phyloP scores from a whole-genome alignment of 2,329 filamentous ascomycete genomes.

The Monascus ruber region DNA sequence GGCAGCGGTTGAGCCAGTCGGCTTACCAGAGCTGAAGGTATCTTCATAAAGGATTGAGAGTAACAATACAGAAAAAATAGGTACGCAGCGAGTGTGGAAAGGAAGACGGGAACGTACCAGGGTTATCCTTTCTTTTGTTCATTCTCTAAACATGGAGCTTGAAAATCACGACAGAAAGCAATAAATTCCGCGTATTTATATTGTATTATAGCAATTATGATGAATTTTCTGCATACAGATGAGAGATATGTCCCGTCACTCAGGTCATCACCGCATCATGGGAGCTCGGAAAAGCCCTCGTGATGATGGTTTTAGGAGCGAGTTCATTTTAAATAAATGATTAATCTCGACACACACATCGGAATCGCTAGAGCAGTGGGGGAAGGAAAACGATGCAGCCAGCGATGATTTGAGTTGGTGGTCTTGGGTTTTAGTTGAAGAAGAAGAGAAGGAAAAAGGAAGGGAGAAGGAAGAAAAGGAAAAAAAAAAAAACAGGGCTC shows the following conservation, averaged over 20 bases:
- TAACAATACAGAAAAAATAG: slow-evolving; percentile 1
- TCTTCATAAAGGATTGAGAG: slow-evolving; percentile 21
- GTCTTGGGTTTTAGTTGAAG: slow-evolving; percentile 44
- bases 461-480: slow-evolving; percentile 10
- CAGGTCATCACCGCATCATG: slow-evolving; percentile 39
- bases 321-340: slow-evolving; percentile 25
- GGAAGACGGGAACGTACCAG: slow-evolving; percentile 3
- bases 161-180: too few species aligned
- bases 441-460: slow-evolving; percentile 16
- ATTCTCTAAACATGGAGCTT: too few species aligned
- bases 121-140: too few species aligned
- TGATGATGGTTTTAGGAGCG: slow-evolving; percentile 76
- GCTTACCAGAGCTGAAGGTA: slow-evolving; percentile 34
- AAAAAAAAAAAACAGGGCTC: slow-evolving; percentile 15
- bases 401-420: slow-evolving; percentile 66
- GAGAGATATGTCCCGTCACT: slow-evolving; percentile 28
- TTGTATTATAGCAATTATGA: too few species aligned
- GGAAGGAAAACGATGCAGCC: slow-evolving; percentile 36
- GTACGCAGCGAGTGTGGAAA: not conserved
- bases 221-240: not conserved
- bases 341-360: slow-evolving; percentile 61
- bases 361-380: slow-evolving; percentile 58
- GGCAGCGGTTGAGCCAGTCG: slow-evolving; percentile 32
- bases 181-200: too few species aligned
- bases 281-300: slow-evolving; percentile 40